A percentile compares a stretch with the other conserved stretches of the same genome.
Evolutionary conservation across 768 basidiomycete species (phyloP).

Genomic region (Pholiota conissans): DNA sequence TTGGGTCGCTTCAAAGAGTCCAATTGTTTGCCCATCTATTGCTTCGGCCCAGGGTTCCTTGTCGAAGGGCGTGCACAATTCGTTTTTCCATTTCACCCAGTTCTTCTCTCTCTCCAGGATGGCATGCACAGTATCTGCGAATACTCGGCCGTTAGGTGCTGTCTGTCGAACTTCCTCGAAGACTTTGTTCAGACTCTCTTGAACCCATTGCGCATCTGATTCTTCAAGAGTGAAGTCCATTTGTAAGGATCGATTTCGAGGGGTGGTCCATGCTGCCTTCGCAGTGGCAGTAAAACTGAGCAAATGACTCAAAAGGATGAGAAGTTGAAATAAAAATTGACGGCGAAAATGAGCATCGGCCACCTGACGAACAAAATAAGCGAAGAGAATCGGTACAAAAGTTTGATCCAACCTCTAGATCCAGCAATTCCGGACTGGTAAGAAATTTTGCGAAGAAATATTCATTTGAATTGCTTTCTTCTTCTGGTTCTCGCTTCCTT

Average conservation of each 20-base stretch:
- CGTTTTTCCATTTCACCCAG: conserved; percentile 91
- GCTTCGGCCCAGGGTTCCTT: conserved; percentile 61
- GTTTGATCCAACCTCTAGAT: conserved; percentile 67
- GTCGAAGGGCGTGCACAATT: conserved; percentile 77
- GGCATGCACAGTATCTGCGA: conserved; percentile 69
- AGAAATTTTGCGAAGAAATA: conserved; percentile 96
- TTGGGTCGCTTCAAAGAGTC: conserved; percentile 63
- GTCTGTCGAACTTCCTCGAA: conserved; percentile 69
- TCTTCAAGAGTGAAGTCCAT: conserved; percentile 80
- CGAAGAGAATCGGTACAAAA: neutral
- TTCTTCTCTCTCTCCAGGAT: conserved; percentile 85
- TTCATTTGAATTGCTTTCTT: conserved; percentile 57
- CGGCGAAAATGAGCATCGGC: conserved; percentile 92
- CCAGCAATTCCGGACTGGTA: conserved; percentile 83
- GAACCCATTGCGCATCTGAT: conserved; percentile 72
- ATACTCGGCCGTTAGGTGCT: conserved; percentile 72
- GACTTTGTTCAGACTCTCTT: conserved; percentile 62
- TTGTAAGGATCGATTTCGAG: conserved; percentile 76
- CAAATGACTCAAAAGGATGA: conserved; percentile 77
- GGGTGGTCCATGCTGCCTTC: conserved; percentile 59
- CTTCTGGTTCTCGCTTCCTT: conserved; percentile 65
- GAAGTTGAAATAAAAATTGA: conserved; percentile 84
- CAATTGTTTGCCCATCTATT: conserved; percentile 48
- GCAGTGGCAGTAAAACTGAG: conserved; percentile 69
- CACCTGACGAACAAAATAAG: conserved; percentile 47